Evolutionary conservation across 164 flowering plant genomes (phyloP).

Genomic region (Chloranthus sessilifolius): DNA sequence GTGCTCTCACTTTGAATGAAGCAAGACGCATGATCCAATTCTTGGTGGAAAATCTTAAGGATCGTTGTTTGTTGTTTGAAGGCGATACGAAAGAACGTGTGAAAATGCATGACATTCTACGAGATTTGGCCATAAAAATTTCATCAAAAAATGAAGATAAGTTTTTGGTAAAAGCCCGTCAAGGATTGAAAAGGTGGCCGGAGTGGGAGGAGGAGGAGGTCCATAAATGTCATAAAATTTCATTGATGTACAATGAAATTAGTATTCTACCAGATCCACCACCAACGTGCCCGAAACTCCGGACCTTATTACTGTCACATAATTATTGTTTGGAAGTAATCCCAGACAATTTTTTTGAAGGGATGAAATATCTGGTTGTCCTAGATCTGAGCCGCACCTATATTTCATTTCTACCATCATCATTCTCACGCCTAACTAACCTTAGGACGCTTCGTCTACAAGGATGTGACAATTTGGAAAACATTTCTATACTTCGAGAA

Average conservation of each 20-base stretch:
- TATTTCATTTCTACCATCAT: not conserved
- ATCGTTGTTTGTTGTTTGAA: constrained; percentile 12
- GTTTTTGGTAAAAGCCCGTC: not conserved
- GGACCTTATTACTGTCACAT: not conserved
- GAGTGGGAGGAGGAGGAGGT: no score
- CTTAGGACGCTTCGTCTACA: not conserved
- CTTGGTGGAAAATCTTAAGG: constrained; percentile 8
- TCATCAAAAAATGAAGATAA: constrained; percentile 1
- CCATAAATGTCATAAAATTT: not conserved
- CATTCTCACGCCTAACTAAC: not conserved
- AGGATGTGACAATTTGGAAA: not conserved
- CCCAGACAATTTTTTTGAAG: not conserved
- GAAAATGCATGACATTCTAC: constrained; percentile 15
- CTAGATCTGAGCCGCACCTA: not conserved
- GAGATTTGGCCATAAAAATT: constrained; percentile 12
- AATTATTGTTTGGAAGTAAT: not conserved
- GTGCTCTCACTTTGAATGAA: not conserved
- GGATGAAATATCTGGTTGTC: not conserved
- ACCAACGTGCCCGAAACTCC: not conserved
- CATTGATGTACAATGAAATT: not conserved
- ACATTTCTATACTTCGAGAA: not conserved
- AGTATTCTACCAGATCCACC: constrained; percentile 15
- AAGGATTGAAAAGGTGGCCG: constrained; percentile 1
- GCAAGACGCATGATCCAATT: constrained; percentile 3
- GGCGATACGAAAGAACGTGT: not conserved